phyloP scores from a whole-genome alignment of 352 stramenopile genomes.

The Lagenidium giganteum region DNA sequence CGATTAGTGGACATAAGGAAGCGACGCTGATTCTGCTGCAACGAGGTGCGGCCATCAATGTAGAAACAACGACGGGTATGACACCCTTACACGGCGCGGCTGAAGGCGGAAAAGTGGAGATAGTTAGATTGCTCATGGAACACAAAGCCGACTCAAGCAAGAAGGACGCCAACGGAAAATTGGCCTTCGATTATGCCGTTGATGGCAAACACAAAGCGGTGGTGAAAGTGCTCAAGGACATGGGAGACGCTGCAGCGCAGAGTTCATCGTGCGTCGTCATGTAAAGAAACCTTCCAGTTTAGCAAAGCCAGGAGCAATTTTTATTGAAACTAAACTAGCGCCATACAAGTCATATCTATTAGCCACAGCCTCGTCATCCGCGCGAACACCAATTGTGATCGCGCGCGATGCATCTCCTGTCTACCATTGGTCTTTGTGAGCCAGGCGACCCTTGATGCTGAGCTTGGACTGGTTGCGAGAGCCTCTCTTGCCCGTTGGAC shows the following conservation, averaged over 20 bases:
- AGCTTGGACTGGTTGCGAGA: conserved; percentile 78
- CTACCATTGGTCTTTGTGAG: conserved; percentile 82
- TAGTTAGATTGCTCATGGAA: conserved; percentile 87
- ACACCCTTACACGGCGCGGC: conserved; percentile 80
- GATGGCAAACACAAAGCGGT: conserved; percentile 87
- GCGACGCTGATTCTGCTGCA: conserved; percentile 67
- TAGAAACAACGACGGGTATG: conserved; percentile 80
- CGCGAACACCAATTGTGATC: too few species aligned
- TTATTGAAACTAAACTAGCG: not conserved
- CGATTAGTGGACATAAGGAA: conserved; percentile 88
- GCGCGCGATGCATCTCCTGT: too few species aligned
- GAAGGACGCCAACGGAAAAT: conserved; percentile 84
- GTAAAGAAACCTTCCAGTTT: too few species aligned
- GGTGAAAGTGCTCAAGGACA: conserved; percentile 87
- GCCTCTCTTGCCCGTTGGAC: conserved; percentile 45
- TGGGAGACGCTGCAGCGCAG: conserved; percentile 76
- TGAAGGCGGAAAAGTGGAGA: conserved; percentile 83
- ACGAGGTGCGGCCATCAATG: conserved; percentile 80
- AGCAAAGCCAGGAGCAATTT: too few species aligned
- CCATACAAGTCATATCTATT: conserved; percentile 18
- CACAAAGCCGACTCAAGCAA: conserved; percentile 72
- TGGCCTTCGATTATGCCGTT: conserved; percentile 87
- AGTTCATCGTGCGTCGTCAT: conserved; percentile 69
- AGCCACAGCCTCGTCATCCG: not conserved
- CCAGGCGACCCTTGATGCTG: conserved; percentile 80